These are phyloP conservation scores for Globisporangium uncinulatum DNA, from an alignment of 352 stramenopile species.

Conservation along the genomic window DNA sequence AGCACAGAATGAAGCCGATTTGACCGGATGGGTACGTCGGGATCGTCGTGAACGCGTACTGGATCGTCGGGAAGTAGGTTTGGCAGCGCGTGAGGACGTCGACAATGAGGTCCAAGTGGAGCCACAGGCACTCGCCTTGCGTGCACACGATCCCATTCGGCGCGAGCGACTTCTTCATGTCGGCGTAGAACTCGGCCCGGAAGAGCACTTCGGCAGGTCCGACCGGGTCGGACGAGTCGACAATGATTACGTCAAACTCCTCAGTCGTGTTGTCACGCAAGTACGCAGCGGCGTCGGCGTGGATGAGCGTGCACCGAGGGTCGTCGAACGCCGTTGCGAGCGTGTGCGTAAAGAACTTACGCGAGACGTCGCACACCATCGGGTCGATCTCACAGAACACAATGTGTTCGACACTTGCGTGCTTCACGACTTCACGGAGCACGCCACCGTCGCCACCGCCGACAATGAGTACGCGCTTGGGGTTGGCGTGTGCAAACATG, in stretches of 20 bases:
- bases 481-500: slow-evolving; percentile 94
- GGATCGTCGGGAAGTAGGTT: slow-evolving; percentile 91
- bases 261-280: slow-evolving; percentile 70
- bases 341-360: slow-evolving; percentile 89
- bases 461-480: slow-evolving; percentile 97
- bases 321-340: slow-evolving; percentile 95
- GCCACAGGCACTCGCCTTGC: slow-evolving; percentile 97
- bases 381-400: slow-evolving; percentile 99
- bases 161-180: slow-evolving; percentile 88
- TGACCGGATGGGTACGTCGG: slow-evolving; percentile 98
- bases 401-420: slow-evolving; percentile 93
- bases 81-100: slow-evolving; percentile 91
- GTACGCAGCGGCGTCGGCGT: slow-evolving; percentile 90
- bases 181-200: slow-evolving; percentile 93
- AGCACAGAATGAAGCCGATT: slow-evolving; percentile 97
- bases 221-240: slow-evolving; percentile 95
- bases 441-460: slow-evolving; percentile 98
- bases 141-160: slow-evolving; percentile 85
- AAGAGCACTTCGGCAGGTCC: slow-evolving; percentile 95
- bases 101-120: slow-evolving; percentile 96
- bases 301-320: slow-evolving; percentile 91
- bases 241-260: slow-evolving; percentile 96
- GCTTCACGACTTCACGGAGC: slow-evolving; percentile 93
- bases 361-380: slow-evolving; percentile 95
- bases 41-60: slow-evolving; percentile 99